Conservation (phyloP, 495 filamentous ascomycete species). For the Chaetomium tenue region DNA sequence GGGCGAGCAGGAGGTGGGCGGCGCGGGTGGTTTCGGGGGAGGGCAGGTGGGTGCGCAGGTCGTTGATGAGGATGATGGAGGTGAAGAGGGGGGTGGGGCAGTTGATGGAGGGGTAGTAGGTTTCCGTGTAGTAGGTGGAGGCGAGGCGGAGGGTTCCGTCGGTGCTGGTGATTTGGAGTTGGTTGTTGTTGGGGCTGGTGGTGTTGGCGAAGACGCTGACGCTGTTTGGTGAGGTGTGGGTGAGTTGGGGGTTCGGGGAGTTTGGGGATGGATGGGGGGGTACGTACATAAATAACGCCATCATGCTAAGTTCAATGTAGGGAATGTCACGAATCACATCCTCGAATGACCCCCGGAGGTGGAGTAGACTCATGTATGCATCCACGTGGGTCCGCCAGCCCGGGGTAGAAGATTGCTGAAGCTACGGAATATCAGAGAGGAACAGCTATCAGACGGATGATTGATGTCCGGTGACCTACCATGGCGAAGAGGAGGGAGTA, state of each 20-base stretch:
- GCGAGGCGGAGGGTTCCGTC: slow-evolving; percentile 24
- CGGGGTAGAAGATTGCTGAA: slow-evolving; percentile 35
- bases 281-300: slow-evolving; percentile 31
- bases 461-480: slow-evolving; percentile 18
- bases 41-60: slow-evolving; percentile 24
- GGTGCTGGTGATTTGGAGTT: slow-evolving; percentile 20
- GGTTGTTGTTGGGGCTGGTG: slow-evolving; percentile 33
- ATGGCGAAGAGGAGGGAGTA: slow-evolving; percentile 28
- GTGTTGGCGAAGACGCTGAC: slow-evolving; percentile 35
- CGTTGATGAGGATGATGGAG: slow-evolving; percentile 33
- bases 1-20: slow-evolving; percentile 24
- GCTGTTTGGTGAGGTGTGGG: slow-evolving; percentile 18
- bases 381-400: slow-evolving; percentile 39
- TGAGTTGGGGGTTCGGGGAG: neutral
- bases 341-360: slow-evolving; percentile 30
- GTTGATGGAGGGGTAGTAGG: slow-evolving; percentile 26
- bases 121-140: slow-evolving; percentile 21
- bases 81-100: slow-evolving; percentile 26
- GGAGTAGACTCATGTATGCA: slow-evolving; percentile 33
- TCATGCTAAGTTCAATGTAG: slow-evolving; percentile 26
- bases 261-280: neutral
- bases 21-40: slow-evolving; percentile 13
- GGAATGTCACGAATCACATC: neutral
- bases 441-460: neutral
- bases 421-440: slow-evolving; percentile 17